These are phyloP conservation scores for Boletus sp. DNA, from an alignment of 1,284 basidiomycete genomes.

Conservation along the genomic window DNA sequence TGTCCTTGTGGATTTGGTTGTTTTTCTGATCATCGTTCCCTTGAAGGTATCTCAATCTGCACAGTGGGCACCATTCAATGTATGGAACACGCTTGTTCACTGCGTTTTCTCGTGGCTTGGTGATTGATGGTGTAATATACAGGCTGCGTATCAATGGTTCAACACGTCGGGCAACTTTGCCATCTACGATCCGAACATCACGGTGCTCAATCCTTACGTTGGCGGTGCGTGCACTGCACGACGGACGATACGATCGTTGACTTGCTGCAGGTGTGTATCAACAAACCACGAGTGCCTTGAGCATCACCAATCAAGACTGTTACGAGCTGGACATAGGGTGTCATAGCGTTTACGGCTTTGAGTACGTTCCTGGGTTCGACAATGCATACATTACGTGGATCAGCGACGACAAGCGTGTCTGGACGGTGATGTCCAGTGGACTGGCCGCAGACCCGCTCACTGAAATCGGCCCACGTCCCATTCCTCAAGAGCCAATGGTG, in stretches of 20 bases:
- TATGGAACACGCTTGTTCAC: constrained; percentile 9
- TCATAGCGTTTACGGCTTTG: constrained; percentile 35
- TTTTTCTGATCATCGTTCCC: constrained; percentile 9
- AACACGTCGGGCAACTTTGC: constrained; percentile 28
- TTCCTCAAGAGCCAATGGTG: constrained; percentile 53
- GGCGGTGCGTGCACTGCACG: constrained; percentile 24
- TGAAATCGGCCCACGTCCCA: constrained; percentile 46
- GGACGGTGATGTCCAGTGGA: constrained; percentile 43
- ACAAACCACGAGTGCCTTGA: constrained; percentile 33
- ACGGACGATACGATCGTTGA: constrained; percentile 3
- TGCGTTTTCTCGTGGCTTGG: background rate
- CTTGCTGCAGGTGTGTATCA: constrained; percentile 29
- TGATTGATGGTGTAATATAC: constrained; percentile 10
- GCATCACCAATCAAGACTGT: constrained; percentile 30
- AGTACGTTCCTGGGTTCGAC: constrained; percentile 35
- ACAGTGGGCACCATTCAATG: constrained; percentile 36
- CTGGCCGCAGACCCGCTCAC: constrained; percentile 38
- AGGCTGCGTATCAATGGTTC: constrained; percentile 31
- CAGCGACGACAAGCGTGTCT: constrained; percentile 38
- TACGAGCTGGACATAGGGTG: constrained; percentile 29
- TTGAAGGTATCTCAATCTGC: constrained; percentile 34
- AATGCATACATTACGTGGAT: constrained; percentile 52
- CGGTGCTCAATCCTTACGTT: constrained; percentile 28
- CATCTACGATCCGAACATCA: constrained; percentile 28
- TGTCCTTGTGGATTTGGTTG: background rate